phyloP scores from a whole-genome alignment of 140 eudicot species.

The Senecio squalidus region DNA sequence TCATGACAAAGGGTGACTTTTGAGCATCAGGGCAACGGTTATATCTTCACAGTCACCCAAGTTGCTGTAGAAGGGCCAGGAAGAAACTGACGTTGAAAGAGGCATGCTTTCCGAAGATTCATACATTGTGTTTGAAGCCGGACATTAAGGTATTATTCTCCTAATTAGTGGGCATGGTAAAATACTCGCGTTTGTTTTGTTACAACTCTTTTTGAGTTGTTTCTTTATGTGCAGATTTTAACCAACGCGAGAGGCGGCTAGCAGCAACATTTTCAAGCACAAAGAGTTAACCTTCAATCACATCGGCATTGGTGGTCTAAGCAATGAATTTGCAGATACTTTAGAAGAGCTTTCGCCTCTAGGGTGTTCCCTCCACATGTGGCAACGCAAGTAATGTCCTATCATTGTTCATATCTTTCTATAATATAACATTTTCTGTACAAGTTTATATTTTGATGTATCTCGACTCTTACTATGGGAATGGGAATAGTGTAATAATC shows the following conservation, averaged over 20 bases:
- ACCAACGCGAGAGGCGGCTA: conserved; percentile 95
- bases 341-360: conserved; percentile 99
- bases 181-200: background rate
- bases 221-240: conserved; percentile 49
- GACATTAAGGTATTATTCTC: conserved; percentile 64
- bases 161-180: background rate
- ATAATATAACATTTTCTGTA: background rate
- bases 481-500: conserved; percentile 12
- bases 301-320: conserved; percentile 88
- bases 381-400: conserved; percentile 67
- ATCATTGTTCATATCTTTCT: conserved; percentile 5
- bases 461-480: background rate
- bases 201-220: background rate
- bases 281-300: conserved; percentile 85
- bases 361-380: conserved; percentile 98
- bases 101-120: conserved; percentile 84
- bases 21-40: conserved; percentile 75
- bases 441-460: background rate
- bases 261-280: conserved; percentile 86
- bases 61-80: conserved; percentile 72
- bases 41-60: conserved; percentile 72
- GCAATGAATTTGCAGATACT: conserved; percentile 92
- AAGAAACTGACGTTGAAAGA: conserved; percentile 57
- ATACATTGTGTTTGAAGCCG: conserved; percentile 86
- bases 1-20: conserved; percentile 83